These are phyloP conservation scores for Candida palmyrensis DNA, from an alignment of 805 yeast species.

Conservation along the genomic window DNA sequence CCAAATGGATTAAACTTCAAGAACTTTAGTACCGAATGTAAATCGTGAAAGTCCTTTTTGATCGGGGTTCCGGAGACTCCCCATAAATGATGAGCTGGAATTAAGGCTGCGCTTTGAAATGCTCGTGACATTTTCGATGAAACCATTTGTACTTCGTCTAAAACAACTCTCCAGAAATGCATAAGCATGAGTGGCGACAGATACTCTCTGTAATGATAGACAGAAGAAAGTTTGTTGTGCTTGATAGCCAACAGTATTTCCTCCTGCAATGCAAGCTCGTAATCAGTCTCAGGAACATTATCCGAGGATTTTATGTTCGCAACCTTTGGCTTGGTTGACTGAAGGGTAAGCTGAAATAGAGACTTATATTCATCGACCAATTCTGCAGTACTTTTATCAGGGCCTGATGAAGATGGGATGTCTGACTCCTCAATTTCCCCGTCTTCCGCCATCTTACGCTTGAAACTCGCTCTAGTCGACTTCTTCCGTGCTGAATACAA, in stretches of 20 bases:
- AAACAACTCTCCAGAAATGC: constrained; percentile 83
- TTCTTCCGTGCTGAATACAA: constrained; percentile 56
- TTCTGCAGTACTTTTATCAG: constrained; percentile 4
- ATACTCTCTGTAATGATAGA: constrained; percentile 37
- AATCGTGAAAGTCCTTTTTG: constrained; percentile 57
- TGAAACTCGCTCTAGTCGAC: constrained; percentile 37
- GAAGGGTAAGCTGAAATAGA: constrained; percentile 21
- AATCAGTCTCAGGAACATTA: constrained; percentile 21
- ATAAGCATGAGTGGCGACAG: constrained; percentile 78
- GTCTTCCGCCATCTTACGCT: constrained; percentile 13
- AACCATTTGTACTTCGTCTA: constrained; percentile 96
- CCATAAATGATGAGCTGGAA: constrained; percentile 91
- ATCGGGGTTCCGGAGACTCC: constrained; percentile 97
- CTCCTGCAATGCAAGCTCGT: constrained; percentile 27
- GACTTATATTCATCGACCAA: constrained; percentile 16
- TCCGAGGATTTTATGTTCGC: constrained; percentile 20
- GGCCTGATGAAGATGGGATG: constrained; percentile 1
- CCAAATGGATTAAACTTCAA: constrained; percentile 64
- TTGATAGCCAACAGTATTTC: constrained; percentile 24
- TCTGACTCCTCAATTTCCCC: constrained; percentile 1
- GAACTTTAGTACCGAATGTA: constrained; percentile 67
- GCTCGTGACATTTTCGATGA: constrained; percentile 68
- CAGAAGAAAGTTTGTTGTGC: constrained; percentile 21
- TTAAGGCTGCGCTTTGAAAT: constrained; percentile 70
- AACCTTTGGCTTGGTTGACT: constrained; percentile 18